Evolutionary conservation across 257 asterid species (phyloP), one percentile per base, ranked within the genome.

Genomic region (Solanum pinnatisectum): DNA sequence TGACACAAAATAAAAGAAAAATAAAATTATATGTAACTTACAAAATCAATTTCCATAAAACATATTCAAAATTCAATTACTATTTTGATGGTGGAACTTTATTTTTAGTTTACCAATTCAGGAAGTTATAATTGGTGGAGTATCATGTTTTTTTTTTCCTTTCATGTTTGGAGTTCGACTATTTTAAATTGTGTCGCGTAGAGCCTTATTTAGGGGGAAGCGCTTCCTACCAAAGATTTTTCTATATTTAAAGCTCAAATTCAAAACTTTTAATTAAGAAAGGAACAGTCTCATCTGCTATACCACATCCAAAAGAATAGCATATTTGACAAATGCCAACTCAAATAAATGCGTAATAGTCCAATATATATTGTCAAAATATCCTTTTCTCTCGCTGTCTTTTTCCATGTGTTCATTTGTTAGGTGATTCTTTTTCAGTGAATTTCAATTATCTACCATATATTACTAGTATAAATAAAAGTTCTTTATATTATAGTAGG

Each of bases 171-270:
- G 2, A 18, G 4, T 0, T 18, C 10, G 0, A 18, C 20, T 56
- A 56, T 56, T 52, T 6, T 56, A 3, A 2, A 18, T 56, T 56
- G 22, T 18, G 11, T 2, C 1, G 3, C 10, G 4, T 56, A 18
- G 8, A 56, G 4, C 0, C 10, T 18, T 3, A 56, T 18, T 56
- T 18, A 18, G n/a, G 10, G 0, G 10, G 4, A 56, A 18, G 0
- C 4, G 0, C 0, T 56, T 56, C 0, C 0, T 56, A 56, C 0
- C 2, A 18, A 7, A 56, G 10, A 18, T 18, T 56, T 56, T 52
- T 56, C 3, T 18, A 18, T 56, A 56, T 56, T 56, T 8, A 56
- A 3, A 56, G n/a, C 10, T 56, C 23, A 0, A 2, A 52, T 52
- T 1, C 23, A 2, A 18, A 52, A 6, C 3, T 6, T 52, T 52